A percentile compares a stretch with the other conserved stretches of the same genome.
phyloP scores from a whole-genome alignment of 345 rosid genomes.

The Citrus medica region DNA sequence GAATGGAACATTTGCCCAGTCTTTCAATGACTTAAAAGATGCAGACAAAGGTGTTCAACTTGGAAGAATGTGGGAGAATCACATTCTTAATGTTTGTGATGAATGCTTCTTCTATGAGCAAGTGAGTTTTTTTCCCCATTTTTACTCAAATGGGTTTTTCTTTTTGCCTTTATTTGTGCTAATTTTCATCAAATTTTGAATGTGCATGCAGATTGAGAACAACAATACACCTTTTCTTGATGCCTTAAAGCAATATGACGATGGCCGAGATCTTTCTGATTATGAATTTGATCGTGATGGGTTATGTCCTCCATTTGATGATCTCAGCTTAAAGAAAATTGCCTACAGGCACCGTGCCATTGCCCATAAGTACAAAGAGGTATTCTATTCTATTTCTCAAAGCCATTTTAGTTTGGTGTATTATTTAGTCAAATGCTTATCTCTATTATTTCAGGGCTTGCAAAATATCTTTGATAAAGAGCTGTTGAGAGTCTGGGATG shows the following conservation, averaged over 20 bases:
- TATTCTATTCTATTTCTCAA: constrained; percentile 17
- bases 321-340: constrained; percentile 59
- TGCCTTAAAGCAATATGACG: constrained; percentile 57
- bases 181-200: constrained; percentile 4
- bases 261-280: constrained; percentile 63
- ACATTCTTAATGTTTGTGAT: constrained; percentile 70
- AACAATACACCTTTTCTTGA: constrained; percentile 73
- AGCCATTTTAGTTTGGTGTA: neutral
- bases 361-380: constrained; percentile 61
- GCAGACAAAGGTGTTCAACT: constrained; percentile 60
- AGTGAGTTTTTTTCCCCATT: constrained; percentile 30
- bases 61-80: constrained; percentile 81
- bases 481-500: constrained; percentile 43
- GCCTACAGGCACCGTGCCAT: constrained; percentile 68
- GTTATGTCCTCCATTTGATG: constrained; percentile 51
- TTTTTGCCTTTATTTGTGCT: neutral
- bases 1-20: constrained; percentile 58
- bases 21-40: constrained; percentile 57
- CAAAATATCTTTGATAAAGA: constrained; percentile 41
- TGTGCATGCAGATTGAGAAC: constrained; percentile 61
- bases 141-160: neutral
- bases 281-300: constrained; percentile 67
- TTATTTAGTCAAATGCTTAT: constrained; percentile 1
- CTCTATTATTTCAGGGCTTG: constrained; percentile 62
- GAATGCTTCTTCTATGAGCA: constrained; percentile 73